Base-by-base conservation (phyloP, 2,329 filamentous ascomycete genomes). In the Fusarium annulatum region DNA sequence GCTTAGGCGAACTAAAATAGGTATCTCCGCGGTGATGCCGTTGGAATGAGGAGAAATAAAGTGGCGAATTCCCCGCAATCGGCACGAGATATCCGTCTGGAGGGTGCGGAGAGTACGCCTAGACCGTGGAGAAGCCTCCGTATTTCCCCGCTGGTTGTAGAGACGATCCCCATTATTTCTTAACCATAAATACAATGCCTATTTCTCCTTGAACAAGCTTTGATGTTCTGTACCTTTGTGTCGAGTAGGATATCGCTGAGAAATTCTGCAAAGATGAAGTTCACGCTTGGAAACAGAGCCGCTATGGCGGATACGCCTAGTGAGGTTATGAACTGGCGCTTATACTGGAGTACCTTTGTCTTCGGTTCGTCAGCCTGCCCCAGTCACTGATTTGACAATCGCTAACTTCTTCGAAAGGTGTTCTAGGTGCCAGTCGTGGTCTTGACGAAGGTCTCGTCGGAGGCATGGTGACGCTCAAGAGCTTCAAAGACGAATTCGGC, bases 371-470 rank as follows among this genome's bases (percentile, higher is more conserved):
- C 0, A 7, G 7, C 10, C 2, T 2, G 7, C 0, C 7, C 4
- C 12, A 10, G 3, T 4, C 12, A 19, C 6, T 8, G 0, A 19
- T 21, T 7, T 5, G 30, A 5, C 16, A 23, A 9, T 10, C 0
- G 11, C 64, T 68, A 14, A 68, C 19, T 9, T 2, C 10, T 28
- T 10, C 3, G 12, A 11, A 26, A 68, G 66, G 66, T 15, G 26
- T 69, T 15, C n/a, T 69, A 21, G 66, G 66, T 45, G 66, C 66
- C 4, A 69, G 66, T 26, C 64, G 66, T 56, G 66, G 66, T 3
- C 23, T 72, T 0, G 70, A 72, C 6, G 70, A 94, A 80, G 92
- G 92, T 59, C 85, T 94, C 51, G 93, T 93, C 64, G 87, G 86
- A 11, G 91, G 90, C 5, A 89, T 89, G 23, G 88, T 91, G 76